A percentile compares a stretch with the other conserved stretches of the same genome.
These are phyloP conservation scores for Diospyros lotus DNA, from an alignment of 148 eudicot genomes.

Conservation along the genomic window DNA sequence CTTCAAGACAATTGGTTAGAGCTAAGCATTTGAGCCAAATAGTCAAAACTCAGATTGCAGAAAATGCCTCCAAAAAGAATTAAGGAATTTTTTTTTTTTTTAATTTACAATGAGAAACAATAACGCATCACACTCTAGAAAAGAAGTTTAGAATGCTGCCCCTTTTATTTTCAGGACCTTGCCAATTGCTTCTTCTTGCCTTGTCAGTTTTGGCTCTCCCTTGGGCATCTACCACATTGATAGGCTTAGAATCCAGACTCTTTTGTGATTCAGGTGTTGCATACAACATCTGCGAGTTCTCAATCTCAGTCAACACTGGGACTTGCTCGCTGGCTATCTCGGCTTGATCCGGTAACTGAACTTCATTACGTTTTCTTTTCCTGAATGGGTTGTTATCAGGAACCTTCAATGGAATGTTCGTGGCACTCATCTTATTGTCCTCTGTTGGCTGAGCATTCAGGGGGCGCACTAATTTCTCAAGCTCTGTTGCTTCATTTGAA, in stretches of 20 bases:
- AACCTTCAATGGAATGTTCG: slow-evolving; percentile 18
- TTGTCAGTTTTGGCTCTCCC: slow-evolving; percentile 20
- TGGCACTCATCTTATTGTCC: slow-evolving; percentile 19
- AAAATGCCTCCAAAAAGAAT: not conserved
- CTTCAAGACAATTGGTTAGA: not conserved
- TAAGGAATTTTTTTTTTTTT: no score
- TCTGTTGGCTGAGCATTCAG: slow-evolving; percentile 1
- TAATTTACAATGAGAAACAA: not conserved
- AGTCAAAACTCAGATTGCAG: not conserved
- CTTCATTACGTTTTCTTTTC: slow-evolving; percentile 36
- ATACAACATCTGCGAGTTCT: slow-evolving; percentile 14
- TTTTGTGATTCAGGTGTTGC: slow-evolving; percentile 37
- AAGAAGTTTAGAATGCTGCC: slow-evolving; percentile 52
- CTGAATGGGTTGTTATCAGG: slow-evolving; percentile 59
- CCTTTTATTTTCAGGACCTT: slow-evolving; percentile 19
- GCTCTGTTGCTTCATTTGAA: slow-evolving; percentile 36
- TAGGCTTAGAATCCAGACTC: slow-evolving; percentile 41
- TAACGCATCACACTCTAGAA: slow-evolving; percentile 21
- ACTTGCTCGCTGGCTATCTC: slow-evolving; percentile 27
- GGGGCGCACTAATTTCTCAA: slow-evolving; percentile 37
- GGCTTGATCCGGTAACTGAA: slow-evolving; percentile 10
- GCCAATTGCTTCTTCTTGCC: slow-evolving; percentile 16
- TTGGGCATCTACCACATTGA: not conserved
- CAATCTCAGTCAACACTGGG: slow-evolving; percentile 40
- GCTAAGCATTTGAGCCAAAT: not conserved